Evolutionary conservation across 768 basidiomycete genomes (phyloP).

Genomic region (Leucogyrophana mollusca): DNA sequence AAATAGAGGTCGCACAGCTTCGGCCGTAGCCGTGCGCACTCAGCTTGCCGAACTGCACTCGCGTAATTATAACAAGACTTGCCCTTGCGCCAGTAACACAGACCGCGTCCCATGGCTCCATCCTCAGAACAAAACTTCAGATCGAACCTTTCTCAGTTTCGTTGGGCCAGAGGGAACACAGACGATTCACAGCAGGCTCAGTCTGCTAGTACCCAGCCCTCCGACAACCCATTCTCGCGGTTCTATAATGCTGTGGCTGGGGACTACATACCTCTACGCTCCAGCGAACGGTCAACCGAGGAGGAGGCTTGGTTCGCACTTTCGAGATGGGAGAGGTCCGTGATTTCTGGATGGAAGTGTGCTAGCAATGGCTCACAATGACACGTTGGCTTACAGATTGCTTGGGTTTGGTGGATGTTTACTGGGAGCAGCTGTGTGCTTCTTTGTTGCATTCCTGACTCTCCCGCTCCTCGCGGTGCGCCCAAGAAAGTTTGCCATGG

Average conservation of each 20-base stretch:
- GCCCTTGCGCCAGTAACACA: too few relatives aligned
- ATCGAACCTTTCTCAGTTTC: slow-evolving; percentile 76
- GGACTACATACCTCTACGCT: slow-evolving; percentile 86
- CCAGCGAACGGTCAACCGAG: slow-evolving; percentile 81
- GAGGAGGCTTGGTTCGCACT: slow-evolving; percentile 95
- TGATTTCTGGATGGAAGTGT: background rate
- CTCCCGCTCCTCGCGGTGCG: slow-evolving; percentile 66
- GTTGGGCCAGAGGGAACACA: slow-evolving; percentile 74
- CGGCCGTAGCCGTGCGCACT: too few relatives aligned
- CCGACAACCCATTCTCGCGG: slow-evolving; percentile 72
- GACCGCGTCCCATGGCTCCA: background rate
- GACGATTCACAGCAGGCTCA: slow-evolving; percentile 64
- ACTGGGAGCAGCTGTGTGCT: slow-evolving; percentile 89
- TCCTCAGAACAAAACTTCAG: slow-evolving; percentile 68
- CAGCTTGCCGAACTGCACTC: too few relatives aligned
- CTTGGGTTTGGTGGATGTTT: slow-evolving; percentile 90
- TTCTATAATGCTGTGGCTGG: slow-evolving; percentile 86
- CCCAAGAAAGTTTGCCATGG: slow-evolving; percentile 88
- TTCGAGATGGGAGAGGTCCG: slow-evolving; percentile 89
- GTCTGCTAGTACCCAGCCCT: slow-evolving; percentile 26
- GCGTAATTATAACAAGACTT: too few relatives aligned
- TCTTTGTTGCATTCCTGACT: slow-evolving; percentile 87
- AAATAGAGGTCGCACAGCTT: too few relatives aligned
- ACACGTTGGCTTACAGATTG: slow-evolving; percentile 46
- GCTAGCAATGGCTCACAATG: background rate